Base-by-base conservation (phyloP, 192 early-diverging fungal species). In the Entomortierella beljakovae region DNA sequence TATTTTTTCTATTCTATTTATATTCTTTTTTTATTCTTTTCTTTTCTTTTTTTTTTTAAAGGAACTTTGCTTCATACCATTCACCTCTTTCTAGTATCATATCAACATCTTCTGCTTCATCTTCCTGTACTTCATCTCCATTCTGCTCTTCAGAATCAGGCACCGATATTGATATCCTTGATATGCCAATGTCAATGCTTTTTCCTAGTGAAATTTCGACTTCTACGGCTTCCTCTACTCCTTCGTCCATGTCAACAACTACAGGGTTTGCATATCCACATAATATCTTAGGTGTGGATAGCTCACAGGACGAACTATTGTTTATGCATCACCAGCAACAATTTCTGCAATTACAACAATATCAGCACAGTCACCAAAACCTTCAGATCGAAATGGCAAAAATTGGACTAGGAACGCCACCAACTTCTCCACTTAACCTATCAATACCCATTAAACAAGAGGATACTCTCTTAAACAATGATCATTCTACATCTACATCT, bases 141-240 rank as follows among this genome's bases (percentile, higher is more conserved):
- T 68, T 68, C 25, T 55, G 32, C 42, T 60, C 52, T 3, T 48
- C 73, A 4, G 66, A 68, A 52, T 52, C 73, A 6, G 48, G 37
- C 0, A 22, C 60, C 25, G 73, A 77, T 6, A 68, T 77, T 35
- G 66, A 77, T 42, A 52, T 77, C 48, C 52, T 68, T 3, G 73
- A 77, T 28, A 57, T 77, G 55, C 61, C 73, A n/a, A 68, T 77
- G 48, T 48, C 73, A 34, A 77, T 77, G 73, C 46, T 69, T 33
- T 77, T 77, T n/a, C 66, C 65, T 18, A 49, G 28, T 26, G 57
- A 66, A 32, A 10, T 74, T 6, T 48, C 62, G 6, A n/a, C n/a
- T n/a, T n/a, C 57, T 18, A 38, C 71, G 15, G 50, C 37, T 8
- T 46, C 72, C 35, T 32, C 63, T 13, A 26, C 64, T n/a, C 11